Base-by-base conservation (phyloP, 2,329 filamentous ascomycete species). In the Drechslerella coelobrocha region DNA sequence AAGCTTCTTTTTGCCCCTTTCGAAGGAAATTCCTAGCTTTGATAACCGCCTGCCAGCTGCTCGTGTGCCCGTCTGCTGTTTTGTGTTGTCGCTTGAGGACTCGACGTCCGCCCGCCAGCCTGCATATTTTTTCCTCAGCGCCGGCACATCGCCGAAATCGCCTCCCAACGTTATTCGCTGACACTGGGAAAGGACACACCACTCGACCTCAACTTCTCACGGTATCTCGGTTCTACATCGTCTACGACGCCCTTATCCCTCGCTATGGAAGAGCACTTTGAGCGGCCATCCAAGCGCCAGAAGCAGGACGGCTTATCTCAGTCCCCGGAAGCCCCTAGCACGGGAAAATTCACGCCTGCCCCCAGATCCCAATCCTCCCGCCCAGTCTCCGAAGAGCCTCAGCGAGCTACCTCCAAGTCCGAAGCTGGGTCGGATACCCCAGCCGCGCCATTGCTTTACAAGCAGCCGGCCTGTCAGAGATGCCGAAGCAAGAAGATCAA, bases 401-500 rank as follows among this genome's bases (percentile, higher is more conserved):
- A 69, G 39, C 52, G 66, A 68, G 62, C 62, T 60, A 31, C 48
- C 45, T 54, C 66, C 9, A 71, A 71, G 53, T 71, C 66, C 47
- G 66, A 71, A 34, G 53, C 53, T 26, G 66, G 66, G 12, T 71
- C 66, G 37, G 66, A 71, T 23, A 52, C 59, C 23, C 66, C 66
- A 48, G 52, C 56, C 37, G 54, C 59, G 53, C 66, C 66, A 31
- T 31, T 72, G 24, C 60, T 72, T 48, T 72, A 72, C 56, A 65
- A 66, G 43, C 68, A 72, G 37, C 68, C 68, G 5, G 68, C 68
- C 56, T 72, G 68, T 54, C 68, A 72, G 48, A 72, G 68, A 66
- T 72, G 68, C 34, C 55, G 68, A 23, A 72, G 68, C 55, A 72
- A 72, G 54, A 72, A 72, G 68, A 72, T 72, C 24, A 72, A 66